Evolutionary conservation across 75 land plant species (phyloP).

Genomic region (Larix kaempferi): DNA sequence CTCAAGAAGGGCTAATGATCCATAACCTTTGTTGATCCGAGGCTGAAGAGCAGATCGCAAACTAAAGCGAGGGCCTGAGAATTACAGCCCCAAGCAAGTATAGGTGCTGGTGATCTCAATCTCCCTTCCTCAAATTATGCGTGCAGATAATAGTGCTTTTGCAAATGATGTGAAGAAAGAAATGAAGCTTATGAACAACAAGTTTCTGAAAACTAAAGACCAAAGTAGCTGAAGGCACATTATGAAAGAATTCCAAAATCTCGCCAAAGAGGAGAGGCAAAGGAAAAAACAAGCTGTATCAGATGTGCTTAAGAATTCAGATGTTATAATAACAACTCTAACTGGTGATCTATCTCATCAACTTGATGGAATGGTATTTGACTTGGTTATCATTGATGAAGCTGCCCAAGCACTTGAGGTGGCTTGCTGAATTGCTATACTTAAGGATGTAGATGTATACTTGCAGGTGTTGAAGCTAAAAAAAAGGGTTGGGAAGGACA

Average conservation of each 20-base stretch:
- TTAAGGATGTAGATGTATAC: slow-evolving; percentile 45
- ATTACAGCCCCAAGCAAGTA: no score
- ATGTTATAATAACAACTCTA: slow-evolving; percentile 89
- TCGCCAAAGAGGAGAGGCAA: slow-evolving; percentile 91
- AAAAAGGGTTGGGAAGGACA: no score
- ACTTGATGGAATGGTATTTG: slow-evolving; percentile 65
- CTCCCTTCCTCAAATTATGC: slow-evolving; percentile 91
- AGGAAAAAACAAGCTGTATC: slow-evolving; percentile 88
- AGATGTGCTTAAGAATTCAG: slow-evolving; percentile 88
- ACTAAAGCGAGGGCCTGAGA: no score
- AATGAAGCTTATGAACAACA: slow-evolving; percentile 90
- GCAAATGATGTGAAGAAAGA: slow-evolving; percentile 97
- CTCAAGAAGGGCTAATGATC: no score
- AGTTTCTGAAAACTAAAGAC: slow-evolving; percentile 85
- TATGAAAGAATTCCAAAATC: slow-evolving; percentile 69
- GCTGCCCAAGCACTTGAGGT: slow-evolving; percentile 97
- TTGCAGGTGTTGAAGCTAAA: no score
- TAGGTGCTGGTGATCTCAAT: no score
- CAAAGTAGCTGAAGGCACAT: slow-evolving; percentile 76
- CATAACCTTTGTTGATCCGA: no score
- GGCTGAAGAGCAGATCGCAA: no score
- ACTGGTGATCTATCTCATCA: slow-evolving; percentile 81
- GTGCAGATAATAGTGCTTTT: slow-evolving; percentile 84
- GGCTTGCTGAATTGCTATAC: slow-evolving; percentile 92
- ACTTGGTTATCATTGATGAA: slow-evolving; percentile 95